Evolutionary conservation across 1,139 yeast species (phyloP).

Genomic region (Blastobotrys ciferrii): DNA sequence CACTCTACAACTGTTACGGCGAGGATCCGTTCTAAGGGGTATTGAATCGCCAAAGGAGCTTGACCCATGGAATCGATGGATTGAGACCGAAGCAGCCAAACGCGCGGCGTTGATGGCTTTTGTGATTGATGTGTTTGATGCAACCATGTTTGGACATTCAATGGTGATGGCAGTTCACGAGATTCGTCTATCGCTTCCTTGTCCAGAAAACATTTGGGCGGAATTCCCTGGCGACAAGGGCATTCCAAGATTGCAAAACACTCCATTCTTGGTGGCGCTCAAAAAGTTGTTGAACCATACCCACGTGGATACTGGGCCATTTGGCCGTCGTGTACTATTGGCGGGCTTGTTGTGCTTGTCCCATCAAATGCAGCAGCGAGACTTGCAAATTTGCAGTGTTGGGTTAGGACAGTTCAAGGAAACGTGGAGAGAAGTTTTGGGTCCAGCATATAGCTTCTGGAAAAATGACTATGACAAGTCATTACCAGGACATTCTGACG

Average conservation of each 20-base stretch:
- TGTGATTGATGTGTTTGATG: conserved; percentile 74
- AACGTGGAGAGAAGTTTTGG: conserved; percentile 62
- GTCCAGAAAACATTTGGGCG: conserved; percentile 80
- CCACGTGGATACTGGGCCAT: conserved; percentile 48
- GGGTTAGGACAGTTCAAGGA: conserved; percentile 44
- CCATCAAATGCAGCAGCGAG: conserved; percentile 74
- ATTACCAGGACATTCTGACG: conserved; percentile 12
- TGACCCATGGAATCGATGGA: conserved; percentile 58
- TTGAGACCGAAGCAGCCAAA: conserved; percentile 73
- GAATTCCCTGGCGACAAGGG: conserved; percentile 33
- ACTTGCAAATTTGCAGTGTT: conserved; percentile 51
- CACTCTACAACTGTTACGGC: conserved; percentile 64
- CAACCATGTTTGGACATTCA: conserved; percentile 76
- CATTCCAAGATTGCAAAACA: conserved; percentile 27
- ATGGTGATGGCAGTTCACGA: conserved; percentile 66
- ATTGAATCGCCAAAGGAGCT: conserved; percentile 26
- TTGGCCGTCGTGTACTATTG: conserved; percentile 64
- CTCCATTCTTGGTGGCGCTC: conserved; percentile 53
- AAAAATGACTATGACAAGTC: conserved; percentile 23
- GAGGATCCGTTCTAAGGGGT: conserved; percentile 60
- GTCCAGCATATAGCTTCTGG: conserved; percentile 65
- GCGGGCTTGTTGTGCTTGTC: conserved; percentile 70
- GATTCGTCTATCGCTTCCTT: conserved; percentile 71
- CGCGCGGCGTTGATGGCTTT: conserved; percentile 78
- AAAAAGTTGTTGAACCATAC: conserved; percentile 55